Evolutionary conservation across 495 filamentous ascomycete species (phyloP).

Genomic region (Pseudevernia furfuracea): DNA sequence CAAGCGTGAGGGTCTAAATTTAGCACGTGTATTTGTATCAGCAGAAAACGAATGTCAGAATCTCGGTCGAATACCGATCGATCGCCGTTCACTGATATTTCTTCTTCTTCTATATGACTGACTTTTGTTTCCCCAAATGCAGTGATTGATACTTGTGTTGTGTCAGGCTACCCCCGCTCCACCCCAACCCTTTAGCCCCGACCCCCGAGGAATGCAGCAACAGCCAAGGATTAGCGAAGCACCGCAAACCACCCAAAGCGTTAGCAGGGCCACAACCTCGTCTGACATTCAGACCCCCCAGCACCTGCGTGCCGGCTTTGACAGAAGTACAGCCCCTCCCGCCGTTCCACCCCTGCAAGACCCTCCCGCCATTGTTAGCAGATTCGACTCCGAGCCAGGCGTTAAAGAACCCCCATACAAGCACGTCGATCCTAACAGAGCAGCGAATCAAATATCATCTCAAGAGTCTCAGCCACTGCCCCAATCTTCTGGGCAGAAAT

Average conservation of each 20-base stretch:
- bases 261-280: not conserved
- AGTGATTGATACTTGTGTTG: slow-evolving; percentile 30
- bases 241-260: not conserved
- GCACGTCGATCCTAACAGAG: not conserved
- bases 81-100: slow-evolving; percentile 13
- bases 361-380: not conserved
- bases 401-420: not conserved
- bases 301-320: not conserved
- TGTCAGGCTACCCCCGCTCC: slow-evolving; percentile 24
- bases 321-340: not conserved
- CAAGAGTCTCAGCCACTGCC: not conserved
- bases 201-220: slow-evolving; percentile 25
- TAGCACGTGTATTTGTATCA: slow-evolving; percentile 20
- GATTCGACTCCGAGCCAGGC: not conserved
- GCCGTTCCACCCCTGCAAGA: not conserved
- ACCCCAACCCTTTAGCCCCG: slow-evolving; percentile 8
- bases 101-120: slow-evolving; percentile 17
- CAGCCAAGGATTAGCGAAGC: slow-evolving; percentile 9
- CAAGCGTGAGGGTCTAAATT: slow-evolving; percentile 16
- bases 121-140: slow-evolving; percentile 14
- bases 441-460: not conserved
- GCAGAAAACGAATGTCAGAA: slow-evolving; percentile 12
- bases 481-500: not conserved
- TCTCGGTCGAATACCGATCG: slow-evolving; percentile 4
- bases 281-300: not conserved